phyloP scores from a whole-genome alignment of 768 basidiomycete genomes.

The Pleurotus ostreatus region DNA sequence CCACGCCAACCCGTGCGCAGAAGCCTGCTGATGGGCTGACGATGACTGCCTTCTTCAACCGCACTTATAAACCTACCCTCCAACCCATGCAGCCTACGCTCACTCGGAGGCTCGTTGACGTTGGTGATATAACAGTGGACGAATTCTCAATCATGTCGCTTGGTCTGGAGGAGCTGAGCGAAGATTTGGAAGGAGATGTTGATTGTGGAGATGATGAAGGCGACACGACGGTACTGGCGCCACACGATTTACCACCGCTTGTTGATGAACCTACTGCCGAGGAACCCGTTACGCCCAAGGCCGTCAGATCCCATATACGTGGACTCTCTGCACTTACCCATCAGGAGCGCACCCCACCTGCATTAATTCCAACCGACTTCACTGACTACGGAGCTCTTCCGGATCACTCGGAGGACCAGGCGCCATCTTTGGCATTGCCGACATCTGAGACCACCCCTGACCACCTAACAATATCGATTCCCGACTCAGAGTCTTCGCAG shows the following conservation, averaged over 20 bases:
- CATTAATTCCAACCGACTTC: background rate
- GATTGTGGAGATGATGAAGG: conserved; percentile 22
- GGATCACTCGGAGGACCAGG: background rate
- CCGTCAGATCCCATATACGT: conserved; percentile 32
- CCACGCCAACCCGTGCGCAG: conserved; percentile 15
- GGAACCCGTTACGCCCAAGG: background rate
- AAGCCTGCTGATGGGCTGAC: conserved; percentile 16
- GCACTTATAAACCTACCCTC: conserved; percentile 21
- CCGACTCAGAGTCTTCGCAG: background rate
- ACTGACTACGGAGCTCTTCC: background rate
- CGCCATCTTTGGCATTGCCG: background rate
- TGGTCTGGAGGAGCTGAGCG: conserved; percentile 29
- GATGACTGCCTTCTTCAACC: conserved; percentile 34
- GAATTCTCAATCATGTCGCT: conserved; percentile 28
- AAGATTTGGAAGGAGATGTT: conserved; percentile 19
- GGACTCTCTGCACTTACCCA: conserved; percentile 31
- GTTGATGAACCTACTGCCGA: background rate
- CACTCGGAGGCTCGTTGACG: conserved; percentile 41
- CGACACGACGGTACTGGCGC: conserved; percentile 15
- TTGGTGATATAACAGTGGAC: conserved; percentile 45
- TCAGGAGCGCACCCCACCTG: conserved; percentile 29
- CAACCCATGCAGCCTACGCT: conserved; percentile 21
- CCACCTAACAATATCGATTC: background rate
- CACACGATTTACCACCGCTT: background rate
- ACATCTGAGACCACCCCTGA: background rate